Evolutionary conservation across 805 yeast species (phyloP).

Genomic region (Lipomyces chichibuensis): DNA sequence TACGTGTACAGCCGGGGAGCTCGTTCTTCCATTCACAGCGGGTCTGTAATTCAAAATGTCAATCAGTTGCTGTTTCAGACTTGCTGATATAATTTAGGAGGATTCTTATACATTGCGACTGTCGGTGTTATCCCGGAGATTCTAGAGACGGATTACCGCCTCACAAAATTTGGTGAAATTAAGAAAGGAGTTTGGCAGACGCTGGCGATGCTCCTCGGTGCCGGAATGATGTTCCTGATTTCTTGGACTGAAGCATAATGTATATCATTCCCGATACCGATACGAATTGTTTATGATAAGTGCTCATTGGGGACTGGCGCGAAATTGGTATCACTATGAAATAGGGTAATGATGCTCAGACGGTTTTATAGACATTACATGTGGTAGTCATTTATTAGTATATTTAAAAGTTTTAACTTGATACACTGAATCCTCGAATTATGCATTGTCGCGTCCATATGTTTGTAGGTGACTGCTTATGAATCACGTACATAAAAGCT

Average conservation of each 20-base stretch:
- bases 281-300: neutral
- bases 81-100: constrained; percentile 38
- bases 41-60: constrained; percentile 46
- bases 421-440: neutral
- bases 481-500: neutral
- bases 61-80: neutral
- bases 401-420: neutral
- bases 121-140: constrained; percentile 78
- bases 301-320: neutral
- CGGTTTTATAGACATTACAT: neutral
- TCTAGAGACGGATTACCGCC: constrained; percentile 48
- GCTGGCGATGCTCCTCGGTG: constrained; percentile 56
- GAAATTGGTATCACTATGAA: neutral
- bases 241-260: constrained; percentile 51
- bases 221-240: constrained; percentile 58
- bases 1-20: constrained; percentile 54
- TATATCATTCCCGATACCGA: neutral
- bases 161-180: constrained; percentile 48
- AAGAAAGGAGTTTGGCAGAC: constrained; percentile 53
- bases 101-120: constrained; percentile 70
- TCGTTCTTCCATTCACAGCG: constrained; percentile 70
- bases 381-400: neutral
- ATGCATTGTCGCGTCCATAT: neutral
- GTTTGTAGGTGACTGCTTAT: neutral
- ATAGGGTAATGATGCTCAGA: neutral